phyloP scores from a whole-genome alignment of 1,139 yeast genomes.

The Hyphopichia buzzinii region DNA sequence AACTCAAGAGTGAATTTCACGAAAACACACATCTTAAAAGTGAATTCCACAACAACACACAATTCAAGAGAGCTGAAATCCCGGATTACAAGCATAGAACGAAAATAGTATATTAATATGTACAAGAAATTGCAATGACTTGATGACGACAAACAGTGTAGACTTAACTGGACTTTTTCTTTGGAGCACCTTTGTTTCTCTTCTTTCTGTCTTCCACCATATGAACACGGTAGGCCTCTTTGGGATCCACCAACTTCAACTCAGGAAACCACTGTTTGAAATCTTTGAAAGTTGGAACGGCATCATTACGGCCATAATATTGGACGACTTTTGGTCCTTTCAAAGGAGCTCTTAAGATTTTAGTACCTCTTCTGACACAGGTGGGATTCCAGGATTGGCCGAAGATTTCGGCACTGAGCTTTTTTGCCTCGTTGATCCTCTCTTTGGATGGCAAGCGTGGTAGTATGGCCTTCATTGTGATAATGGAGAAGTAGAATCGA shows the following conservation, averaged over 20 bases:
- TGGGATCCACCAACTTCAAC: conserved; percentile 64
- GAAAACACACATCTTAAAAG: too few species aligned
- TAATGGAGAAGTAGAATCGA: too few species aligned
- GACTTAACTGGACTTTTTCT: conserved; percentile 54
- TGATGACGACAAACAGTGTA: neutral
- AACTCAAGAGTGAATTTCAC: too few species aligned
- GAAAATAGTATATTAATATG: conserved; percentile 5
- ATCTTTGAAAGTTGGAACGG: conserved; percentile 61
- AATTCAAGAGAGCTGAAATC: too few species aligned
- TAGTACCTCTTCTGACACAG: conserved; percentile 70
- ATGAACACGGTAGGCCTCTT: conserved; percentile 66
- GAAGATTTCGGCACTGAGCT: conserved; percentile 31
- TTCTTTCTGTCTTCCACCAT: conserved; percentile 70
- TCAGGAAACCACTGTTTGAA: conserved; percentile 58
- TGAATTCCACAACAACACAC: too few species aligned
- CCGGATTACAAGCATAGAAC: neutral
- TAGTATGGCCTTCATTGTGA: conserved; percentile 14
- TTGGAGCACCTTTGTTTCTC: conserved; percentile 93
- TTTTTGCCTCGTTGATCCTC: conserved; percentile 28
- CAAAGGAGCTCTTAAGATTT: conserved; percentile 68
- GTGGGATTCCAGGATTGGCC: conserved; percentile 58
- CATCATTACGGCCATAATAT: conserved; percentile 74
- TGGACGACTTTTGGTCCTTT: conserved; percentile 70
- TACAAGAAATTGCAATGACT: conserved; percentile 6
- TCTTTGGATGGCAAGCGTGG: conserved; percentile 25